Evolutionary conservation across 805 yeast species (phyloP).

Genomic region (Metschnikowia gelsemii): DNA sequence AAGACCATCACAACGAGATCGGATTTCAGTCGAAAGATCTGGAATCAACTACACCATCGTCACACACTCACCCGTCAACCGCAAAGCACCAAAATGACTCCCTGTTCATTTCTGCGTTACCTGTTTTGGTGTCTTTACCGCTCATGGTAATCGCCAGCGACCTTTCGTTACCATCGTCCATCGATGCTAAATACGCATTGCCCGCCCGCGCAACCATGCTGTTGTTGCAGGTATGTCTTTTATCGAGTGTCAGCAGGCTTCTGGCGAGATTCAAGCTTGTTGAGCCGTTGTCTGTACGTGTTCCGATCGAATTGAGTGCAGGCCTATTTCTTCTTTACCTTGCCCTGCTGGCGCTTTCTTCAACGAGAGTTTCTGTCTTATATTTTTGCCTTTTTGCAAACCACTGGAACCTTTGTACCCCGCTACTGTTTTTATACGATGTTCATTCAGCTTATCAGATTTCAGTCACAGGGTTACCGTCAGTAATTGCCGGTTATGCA

Average conservation of each 20-base stretch:
- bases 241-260: constrained; percentile 21
- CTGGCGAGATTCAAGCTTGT: constrained; percentile 11
- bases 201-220: constrained; percentile 15
- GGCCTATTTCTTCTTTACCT: constrained; percentile 24
- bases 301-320: constrained; percentile 18
- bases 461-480: neutral
- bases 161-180: constrained; percentile 17
- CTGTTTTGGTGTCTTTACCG: constrained; percentile 35
- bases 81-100: neutral
- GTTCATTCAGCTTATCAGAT: constrained; percentile 17
- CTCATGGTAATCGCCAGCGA: constrained; percentile 28
- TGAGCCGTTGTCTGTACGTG: constrained; percentile 6
- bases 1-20: neutral
- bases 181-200: constrained; percentile 5
- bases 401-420: constrained; percentile 31
- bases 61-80: neutral
- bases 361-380: constrained; percentile 27
- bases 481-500: constrained; percentile 22
- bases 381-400: constrained; percentile 32
- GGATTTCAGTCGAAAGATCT: neutral
- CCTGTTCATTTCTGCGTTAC: constrained; percentile 26
- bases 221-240: constrained; percentile 25
- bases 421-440: constrained; percentile 29
- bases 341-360: constrained; percentile 26
- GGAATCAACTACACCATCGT: too few species aligned